These are phyloP conservation scores for Tuber microsphaerosporum DNA, from an alignment of 495 filamentous ascomycete species.

Conservation along the genomic window DNA sequence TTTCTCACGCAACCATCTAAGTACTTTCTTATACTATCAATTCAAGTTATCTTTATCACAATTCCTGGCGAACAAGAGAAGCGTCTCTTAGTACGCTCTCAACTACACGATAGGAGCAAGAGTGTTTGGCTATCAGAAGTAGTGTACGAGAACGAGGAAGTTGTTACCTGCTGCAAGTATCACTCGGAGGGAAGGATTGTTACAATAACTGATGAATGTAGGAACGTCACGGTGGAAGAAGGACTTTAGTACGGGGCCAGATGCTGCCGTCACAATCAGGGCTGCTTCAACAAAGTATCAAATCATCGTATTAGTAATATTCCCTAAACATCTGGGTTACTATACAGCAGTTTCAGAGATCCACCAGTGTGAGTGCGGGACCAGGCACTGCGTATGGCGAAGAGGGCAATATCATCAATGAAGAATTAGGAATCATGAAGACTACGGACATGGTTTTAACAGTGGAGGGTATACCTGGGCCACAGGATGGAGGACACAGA, in stretches of 20 bases:
- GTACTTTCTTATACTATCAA: too few species aligned
- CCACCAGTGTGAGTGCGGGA: background rate
- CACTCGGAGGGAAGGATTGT: too few species aligned
- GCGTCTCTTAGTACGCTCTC: too few species aligned
- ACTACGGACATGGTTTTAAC: conserved; percentile 9
- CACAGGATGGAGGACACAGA: background rate
- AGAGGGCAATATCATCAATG: conserved; percentile 8
- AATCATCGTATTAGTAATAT: conserved; percentile 3
- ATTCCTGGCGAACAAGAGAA: too few species aligned
- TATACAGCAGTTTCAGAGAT: background rate
- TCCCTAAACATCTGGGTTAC: conserved; percentile 4
- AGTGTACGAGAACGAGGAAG: too few species aligned
- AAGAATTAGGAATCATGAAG: background rate
- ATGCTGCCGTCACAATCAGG: conserved; percentile 8
- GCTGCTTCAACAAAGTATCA: conserved; percentile 10
- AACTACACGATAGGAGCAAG: too few species aligned
- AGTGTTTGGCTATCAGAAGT: too few species aligned
- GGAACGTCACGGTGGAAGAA: background rate
- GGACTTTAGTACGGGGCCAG: conserved; percentile 5
- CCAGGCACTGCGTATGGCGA: conserved; percentile 1
- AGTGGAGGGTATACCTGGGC: background rate
- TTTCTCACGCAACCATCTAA: too few species aligned
- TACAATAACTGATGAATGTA: background rate
- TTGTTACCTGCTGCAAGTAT: too few species aligned
- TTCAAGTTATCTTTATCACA: too few species aligned